These are phyloP conservation scores for Chrysanthemum seticuspe DNA, from an alignment of 129 eudicot genomes.

Conservation along the genomic window DNA sequence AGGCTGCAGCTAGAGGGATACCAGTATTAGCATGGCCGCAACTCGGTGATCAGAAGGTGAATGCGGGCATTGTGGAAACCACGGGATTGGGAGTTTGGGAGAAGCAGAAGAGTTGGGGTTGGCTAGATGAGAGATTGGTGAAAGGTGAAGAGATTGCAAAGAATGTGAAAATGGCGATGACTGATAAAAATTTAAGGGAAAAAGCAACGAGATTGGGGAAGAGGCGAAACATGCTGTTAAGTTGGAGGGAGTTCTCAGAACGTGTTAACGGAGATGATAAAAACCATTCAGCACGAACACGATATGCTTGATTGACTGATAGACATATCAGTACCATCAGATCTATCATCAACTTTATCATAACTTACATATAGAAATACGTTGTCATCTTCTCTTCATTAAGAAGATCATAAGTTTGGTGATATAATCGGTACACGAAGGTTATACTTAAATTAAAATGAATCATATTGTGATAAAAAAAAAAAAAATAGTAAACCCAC, in stretches of 20 bases:
- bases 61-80: conserved; percentile 43
- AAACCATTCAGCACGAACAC: conserved; percentile 1
- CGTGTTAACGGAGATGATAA: conserved; percentile 29
- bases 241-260: conserved; percentile 35
- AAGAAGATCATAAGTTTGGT: too few species aligned
- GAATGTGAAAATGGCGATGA: conserved; percentile 33
- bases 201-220: conserved; percentile 36
- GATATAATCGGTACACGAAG: too few species aligned
- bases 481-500: too few species aligned
- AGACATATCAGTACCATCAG: too few species aligned
- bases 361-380: too few species aligned
- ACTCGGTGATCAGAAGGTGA: conserved; percentile 49
- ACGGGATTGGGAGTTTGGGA: conserved; percentile 55
- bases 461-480: too few species aligned
- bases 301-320: not conserved
- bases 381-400: too few species aligned
- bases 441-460: too few species aligned
- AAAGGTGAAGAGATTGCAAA: conserved; percentile 31
- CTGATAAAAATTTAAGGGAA: conserved; percentile 22
- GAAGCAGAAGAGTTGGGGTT: conserved; percentile 32
- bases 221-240: conserved; percentile 37
- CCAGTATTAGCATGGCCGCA: conserved; percentile 59
- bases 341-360: too few species aligned
- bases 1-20: conserved; percentile 45
- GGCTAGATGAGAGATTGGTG: conserved; percentile 31